Evolutionary conservation across 2,329 filamentous ascomycete species (phyloP).

Genomic region (Neonectria punicea): DNA sequence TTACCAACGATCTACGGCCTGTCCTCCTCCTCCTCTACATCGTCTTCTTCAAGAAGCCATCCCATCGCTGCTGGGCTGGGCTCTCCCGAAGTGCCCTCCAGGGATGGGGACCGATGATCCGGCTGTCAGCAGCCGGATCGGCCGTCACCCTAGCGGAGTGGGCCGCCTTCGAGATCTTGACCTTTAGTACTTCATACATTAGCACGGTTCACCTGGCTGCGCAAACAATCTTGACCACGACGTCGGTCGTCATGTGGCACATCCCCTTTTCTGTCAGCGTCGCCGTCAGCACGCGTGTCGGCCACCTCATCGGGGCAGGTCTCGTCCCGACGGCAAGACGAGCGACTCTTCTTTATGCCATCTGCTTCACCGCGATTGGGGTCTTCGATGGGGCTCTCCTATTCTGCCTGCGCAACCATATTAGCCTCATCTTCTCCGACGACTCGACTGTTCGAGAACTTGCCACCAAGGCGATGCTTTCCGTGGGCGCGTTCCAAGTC

Average conservation of each 20-base stretch:
- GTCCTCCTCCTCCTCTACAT: conserved; percentile 59
- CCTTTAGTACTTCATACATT: conserved; percentile 57
- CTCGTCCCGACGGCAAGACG: conserved; percentile 45
- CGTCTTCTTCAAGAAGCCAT: conserved; percentile 51
- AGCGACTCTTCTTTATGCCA: conserved; percentile 45
- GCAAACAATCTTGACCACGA: conserved; percentile 54
- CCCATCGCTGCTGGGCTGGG: conserved; percentile 50
- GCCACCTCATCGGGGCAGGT: conserved; percentile 54
- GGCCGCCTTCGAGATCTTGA: conserved; percentile 56
- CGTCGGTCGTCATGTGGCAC: conserved; percentile 55
- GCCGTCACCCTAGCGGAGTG: conserved; percentile 55
- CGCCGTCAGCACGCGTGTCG: conserved; percentile 54
- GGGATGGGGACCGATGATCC: conserved; percentile 54
- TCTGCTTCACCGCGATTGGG: conserved; percentile 48
- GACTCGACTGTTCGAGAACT: conserved; percentile 9
- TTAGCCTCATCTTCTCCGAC: conserved; percentile 15
- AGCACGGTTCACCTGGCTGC: conserved; percentile 55
- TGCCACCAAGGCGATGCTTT: conserved; percentile 17
- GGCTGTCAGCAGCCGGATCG: conserved; percentile 52
- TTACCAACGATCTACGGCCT: conserved; percentile 60
- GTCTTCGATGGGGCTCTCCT: conserved; percentile 47
- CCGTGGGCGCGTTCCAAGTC: conserved; percentile 22
- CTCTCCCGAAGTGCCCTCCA: conserved; percentile 49
- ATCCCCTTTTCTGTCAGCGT: conserved; percentile 56
- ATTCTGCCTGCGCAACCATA: conserved; percentile 11